Evolutionary conservation across 306 rosid species (phyloP).

Genomic region (Quercus cerris): DNA sequence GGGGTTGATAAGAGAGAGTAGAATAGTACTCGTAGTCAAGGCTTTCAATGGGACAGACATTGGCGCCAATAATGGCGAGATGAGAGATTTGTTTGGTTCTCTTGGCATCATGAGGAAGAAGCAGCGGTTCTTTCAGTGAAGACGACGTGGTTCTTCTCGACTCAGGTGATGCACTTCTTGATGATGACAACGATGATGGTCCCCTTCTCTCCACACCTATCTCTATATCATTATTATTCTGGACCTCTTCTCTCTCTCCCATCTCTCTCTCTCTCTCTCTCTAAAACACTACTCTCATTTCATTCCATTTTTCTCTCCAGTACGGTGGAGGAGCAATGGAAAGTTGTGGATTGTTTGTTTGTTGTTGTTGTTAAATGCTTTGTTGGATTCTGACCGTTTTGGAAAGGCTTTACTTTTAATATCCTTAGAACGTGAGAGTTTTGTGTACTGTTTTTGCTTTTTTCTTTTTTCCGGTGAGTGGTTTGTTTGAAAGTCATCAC

Average conservation of each 20-base stretch:
- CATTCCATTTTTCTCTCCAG: no score
- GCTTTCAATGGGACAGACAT: constrained; percentile 69
- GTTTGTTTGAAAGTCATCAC: no score
- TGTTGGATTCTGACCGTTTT: no score
- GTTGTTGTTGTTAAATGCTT: no score
- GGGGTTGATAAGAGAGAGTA: background rate
- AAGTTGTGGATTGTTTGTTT: no score
- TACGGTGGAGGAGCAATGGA: no score
- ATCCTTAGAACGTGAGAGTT: no score
- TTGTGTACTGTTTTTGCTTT: no score
- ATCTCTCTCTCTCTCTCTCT: background rate
- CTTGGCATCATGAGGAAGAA: constrained; percentile 3
- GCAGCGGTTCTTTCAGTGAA: constrained; percentile 41
- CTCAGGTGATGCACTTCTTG: background rate
- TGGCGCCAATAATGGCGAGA: constrained; percentile 71
- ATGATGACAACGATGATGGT: background rate
- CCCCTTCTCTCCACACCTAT: constrained; percentile 16
- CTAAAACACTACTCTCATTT: background rate
- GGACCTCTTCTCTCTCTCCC: background rate
- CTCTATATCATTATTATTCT: constrained; percentile 2
- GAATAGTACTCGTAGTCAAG: constrained; percentile 68
- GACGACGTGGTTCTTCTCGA: background rate
- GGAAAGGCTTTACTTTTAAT: no score
- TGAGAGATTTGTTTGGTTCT: constrained; percentile 64
- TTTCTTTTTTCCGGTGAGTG: no score